phyloP scores from a whole-genome alignment of 331 rosid genomes.

The Spiraea crenata region DNA sequence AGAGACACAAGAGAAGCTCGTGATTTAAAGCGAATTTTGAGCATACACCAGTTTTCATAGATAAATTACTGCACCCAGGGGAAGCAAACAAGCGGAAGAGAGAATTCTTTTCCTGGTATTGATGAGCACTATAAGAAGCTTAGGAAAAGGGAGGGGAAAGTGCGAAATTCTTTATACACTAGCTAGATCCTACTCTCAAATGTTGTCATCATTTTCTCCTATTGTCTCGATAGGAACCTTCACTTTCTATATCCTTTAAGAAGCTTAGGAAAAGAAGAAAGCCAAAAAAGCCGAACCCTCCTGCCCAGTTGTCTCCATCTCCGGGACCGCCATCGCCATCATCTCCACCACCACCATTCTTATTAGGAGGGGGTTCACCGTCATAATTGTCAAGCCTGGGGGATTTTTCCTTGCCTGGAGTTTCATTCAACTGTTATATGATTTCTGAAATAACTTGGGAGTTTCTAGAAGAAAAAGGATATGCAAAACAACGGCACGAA shows the following conservation, averaged over 20 bases:
- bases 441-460: slow-evolving; percentile 12
- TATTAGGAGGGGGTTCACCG: slow-evolving; percentile 88
- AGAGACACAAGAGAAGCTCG: no score
- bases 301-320: slow-evolving; percentile 80
- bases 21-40: no score
- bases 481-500: background rate
- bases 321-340: slow-evolving; percentile 82
- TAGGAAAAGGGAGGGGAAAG: no score
- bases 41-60: no score
- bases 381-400: slow-evolving; percentile 78
- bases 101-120: no score
- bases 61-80: no score
- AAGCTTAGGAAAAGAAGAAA: slow-evolving; percentile 91
- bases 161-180: no score
- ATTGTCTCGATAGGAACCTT: slow-evolving; percentile 47
- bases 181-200: background rate
- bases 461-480: background rate
- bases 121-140: no score
- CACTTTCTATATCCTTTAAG: slow-evolving; percentile 81
- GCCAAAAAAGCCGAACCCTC: slow-evolving; percentile 97
- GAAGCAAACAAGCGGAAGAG: no score
- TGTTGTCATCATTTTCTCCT: slow-evolving; percentile 48
- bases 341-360: slow-evolving; percentile 77
- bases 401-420: slow-evolving; percentile 87
- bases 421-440: slow-evolving; percentile 15